Percentiles rank a stretch among this genome's conserved stretches.
Conservation (phyloP, 2,329 filamentous ascomycete species). For the Curvularia hawaiiensis region DNA sequence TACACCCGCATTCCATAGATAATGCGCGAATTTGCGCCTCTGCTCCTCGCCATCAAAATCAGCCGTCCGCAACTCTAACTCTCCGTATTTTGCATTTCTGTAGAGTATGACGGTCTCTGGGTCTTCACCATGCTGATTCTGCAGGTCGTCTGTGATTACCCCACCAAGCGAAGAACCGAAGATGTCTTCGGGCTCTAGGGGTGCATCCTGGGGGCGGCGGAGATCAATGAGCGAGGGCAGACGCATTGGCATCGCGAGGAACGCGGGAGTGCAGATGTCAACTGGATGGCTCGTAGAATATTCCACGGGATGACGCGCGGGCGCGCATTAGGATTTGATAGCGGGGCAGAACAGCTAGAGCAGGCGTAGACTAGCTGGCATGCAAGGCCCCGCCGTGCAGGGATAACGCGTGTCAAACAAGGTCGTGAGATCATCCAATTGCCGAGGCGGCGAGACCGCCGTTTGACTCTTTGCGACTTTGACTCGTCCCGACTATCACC, state of each 20-base stretch:
- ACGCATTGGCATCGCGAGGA: slow-evolving; percentile 20
- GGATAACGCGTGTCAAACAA: slow-evolving; percentile 13
- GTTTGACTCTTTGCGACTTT: slow-evolving; percentile 1
- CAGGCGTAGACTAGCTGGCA: not conserved
- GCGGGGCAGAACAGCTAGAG: slow-evolving; percentile 1
- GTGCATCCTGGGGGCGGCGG: slow-evolving; percentile 31
- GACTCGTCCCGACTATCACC: not conserved
- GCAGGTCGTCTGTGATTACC: slow-evolving; percentile 71
- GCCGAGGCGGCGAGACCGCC: slow-evolving; percentile 13
- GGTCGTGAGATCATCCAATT: slow-evolving; percentile 32
- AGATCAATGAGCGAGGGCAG: slow-evolving; percentile 40
- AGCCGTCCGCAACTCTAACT: slow-evolving; percentile 50
- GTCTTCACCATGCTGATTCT: slow-evolving; percentile 68
- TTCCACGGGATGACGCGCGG: slow-evolving; percentile 1
- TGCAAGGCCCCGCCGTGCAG: slow-evolving; percentile 4
- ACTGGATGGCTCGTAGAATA: not conserved
- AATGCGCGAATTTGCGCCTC: slow-evolving; percentile 70
- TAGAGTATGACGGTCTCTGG: slow-evolving; percentile 64
- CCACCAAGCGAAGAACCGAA: slow-evolving; percentile 64
- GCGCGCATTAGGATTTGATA: not conserved
- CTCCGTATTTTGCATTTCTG: slow-evolving; percentile 46
- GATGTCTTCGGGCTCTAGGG: slow-evolving; percentile 62
- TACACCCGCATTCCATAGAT: slow-evolving; percentile 70
- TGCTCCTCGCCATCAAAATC: slow-evolving; percentile 59
- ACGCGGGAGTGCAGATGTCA: not conserved